Base-by-base conservation (phyloP, 2,329 filamentous ascomycete genomes). In the Nemania abortiva region DNA sequence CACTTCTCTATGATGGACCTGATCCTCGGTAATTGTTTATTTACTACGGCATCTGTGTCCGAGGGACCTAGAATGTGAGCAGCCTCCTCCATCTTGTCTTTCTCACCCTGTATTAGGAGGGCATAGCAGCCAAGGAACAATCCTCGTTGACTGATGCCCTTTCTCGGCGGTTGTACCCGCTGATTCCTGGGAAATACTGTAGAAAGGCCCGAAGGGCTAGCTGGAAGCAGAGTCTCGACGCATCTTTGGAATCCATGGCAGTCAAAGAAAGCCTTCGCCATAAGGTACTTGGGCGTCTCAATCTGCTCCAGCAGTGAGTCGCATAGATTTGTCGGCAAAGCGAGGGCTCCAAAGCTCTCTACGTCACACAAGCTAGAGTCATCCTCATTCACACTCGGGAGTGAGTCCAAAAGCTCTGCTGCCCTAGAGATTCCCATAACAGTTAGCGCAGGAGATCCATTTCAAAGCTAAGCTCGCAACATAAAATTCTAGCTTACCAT, bases 231-330 rank as follows among this genome's bases (percentile, higher is more conserved):
- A 22, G 53, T 65, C 29, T 58, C 62, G 2, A 39, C 53, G 18
- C 62, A 65, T 59, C 53, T 49, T 22, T 31, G 39, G 10, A 65
- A 65, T 45, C 59, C 62, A 29, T 65, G 62, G 54, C 62, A 65
- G 47, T 65, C 62, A 39, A 65, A 65, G n/a, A 65, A 39, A 1
- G 53, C 42, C 22, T 65, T 65, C 6, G 55, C 62, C 62, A 57
- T 34, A 15, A 59, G 45, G 42, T 57, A 65, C 37, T 31, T 59
- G 42, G 62, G 54, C n/a, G 22, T 59, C 42, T 65, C 62, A 18
- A 20, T n/a, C 27, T 37, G 54, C 24, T 65, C 62, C 6, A 57
- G 29, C 7, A 24, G 7, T 6, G 52, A 18, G 15, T 65, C 55
- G 4, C 27, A 22, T 27, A 5, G 13, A 45, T 65, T n/a, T 6